A percentile compares a stretch with the other conserved stretches of the same genome.
Evolutionary conservation across 2,329 filamentous ascomycete genomes (phyloP).

Genomic region (Fragosphaeria purpurea): DNA sequence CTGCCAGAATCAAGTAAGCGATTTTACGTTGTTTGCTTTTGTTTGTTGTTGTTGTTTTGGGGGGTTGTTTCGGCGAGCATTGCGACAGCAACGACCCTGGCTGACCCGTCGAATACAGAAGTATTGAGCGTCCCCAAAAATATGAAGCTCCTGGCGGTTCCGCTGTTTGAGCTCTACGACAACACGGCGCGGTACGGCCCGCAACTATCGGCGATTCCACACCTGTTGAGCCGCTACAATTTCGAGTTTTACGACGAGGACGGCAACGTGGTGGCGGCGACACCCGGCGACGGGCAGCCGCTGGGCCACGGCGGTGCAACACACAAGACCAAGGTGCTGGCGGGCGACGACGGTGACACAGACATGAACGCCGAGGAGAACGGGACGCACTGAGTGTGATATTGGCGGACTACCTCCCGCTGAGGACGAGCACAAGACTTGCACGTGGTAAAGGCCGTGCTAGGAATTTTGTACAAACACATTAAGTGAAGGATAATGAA

Average conservation of each 20-base stretch:
- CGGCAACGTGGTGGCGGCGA: slow-evolving; percentile 75
- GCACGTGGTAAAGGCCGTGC: too few relatives aligned
- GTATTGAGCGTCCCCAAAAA: slow-evolving; percentile 96
- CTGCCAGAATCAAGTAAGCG: slow-evolving; percentile 75
- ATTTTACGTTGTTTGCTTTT: slow-evolving; percentile 7
- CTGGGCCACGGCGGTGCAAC: slow-evolving; percentile 37
- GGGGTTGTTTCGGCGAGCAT: background rate
- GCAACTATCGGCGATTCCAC: slow-evolving; percentile 90
- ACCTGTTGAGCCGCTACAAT: slow-evolving; percentile 88
- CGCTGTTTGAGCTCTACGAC: slow-evolving; percentile 95
- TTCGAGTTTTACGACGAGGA: slow-evolving; percentile 96
- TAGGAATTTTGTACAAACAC: too few relatives aligned
- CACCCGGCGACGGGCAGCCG: slow-evolving; percentile 57
- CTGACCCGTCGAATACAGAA: slow-evolving; percentile 41
- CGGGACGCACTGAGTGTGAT: slow-evolving; percentile 17
- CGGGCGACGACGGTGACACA: slow-evolving; percentile 51
- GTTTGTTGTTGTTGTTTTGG: background rate
- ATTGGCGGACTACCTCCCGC: too few relatives aligned
- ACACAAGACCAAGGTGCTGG: slow-evolving; percentile 56
- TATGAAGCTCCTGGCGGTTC: slow-evolving; percentile 97
- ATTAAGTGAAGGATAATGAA: too few relatives aligned
- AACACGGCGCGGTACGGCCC: slow-evolving; percentile 92
- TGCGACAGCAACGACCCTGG: background rate
- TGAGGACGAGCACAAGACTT: too few relatives aligned
- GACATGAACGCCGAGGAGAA: slow-evolving; percentile 43